Percentiles rank a stretch among this genome's conserved stretches.
Evolutionary conservation across 768 basidiomycete genomes (phyloP).

Genomic region (Suillus plorans): DNA sequence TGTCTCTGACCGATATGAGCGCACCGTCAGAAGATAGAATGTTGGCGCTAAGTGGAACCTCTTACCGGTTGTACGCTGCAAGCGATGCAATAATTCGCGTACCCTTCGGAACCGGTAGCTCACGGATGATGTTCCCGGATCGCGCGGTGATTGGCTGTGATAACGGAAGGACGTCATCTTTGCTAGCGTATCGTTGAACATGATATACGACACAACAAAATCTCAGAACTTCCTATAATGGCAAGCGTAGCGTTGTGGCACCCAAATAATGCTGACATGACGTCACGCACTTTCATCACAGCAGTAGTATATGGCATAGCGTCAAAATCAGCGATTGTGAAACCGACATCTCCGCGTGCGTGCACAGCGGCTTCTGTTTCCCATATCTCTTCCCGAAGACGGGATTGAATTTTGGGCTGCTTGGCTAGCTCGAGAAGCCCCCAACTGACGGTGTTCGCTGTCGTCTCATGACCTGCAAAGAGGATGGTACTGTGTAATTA

Average conservation of each 20-base stretch:
- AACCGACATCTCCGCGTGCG: slow-evolving; percentile 37
- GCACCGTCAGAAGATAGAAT: neutral
- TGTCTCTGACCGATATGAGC: slow-evolving; percentile 17
- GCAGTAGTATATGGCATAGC: slow-evolving; percentile 48
- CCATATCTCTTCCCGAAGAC: slow-evolving; percentile 59
- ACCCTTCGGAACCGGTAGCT: slow-evolving; percentile 50
- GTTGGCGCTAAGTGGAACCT: neutral
- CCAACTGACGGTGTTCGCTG: slow-evolving; percentile 59
- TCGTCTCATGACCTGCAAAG: slow-evolving; percentile 60
- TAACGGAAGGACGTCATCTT: slow-evolving; percentile 61
- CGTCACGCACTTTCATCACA: slow-evolving; percentile 40
- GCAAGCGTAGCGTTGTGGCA: neutral
- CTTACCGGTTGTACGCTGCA: slow-evolving; percentile 54
- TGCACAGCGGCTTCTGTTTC: slow-evolving; percentile 22
- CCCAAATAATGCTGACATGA: neutral
- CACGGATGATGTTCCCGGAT: slow-evolving; percentile 41
- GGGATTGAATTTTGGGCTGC: slow-evolving; percentile 55
- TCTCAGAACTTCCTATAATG: slow-evolving; percentile 43
- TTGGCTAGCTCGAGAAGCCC: slow-evolving; percentile 61
- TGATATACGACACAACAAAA: slow-evolving; percentile 51
- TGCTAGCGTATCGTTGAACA: slow-evolving; percentile 48
- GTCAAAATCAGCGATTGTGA: slow-evolving; percentile 46
- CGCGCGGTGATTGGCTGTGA: slow-evolving; percentile 48
- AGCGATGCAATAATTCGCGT: slow-evolving; percentile 53
- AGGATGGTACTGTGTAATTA: slow-evolving; percentile 39